Conservation (phyloP, 306 rosid species). For the Lathyrus aphaca region DNA sequence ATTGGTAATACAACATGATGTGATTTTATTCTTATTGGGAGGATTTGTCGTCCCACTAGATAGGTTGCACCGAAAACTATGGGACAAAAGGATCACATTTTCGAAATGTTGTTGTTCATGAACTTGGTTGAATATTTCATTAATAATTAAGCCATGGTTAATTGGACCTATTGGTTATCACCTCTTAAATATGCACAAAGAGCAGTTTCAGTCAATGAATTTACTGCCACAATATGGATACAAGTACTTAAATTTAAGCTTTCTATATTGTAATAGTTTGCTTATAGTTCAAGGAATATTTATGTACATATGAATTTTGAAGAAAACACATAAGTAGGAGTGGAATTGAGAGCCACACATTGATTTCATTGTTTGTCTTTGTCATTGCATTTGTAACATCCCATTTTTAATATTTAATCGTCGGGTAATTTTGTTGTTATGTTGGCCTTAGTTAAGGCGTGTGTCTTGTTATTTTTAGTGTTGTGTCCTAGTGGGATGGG, state of each 20-base stretch:
- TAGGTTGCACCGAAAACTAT: slow-evolving; percentile 32
- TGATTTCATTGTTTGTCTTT: no score
- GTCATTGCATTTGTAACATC: no score
- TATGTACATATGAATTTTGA: no score
- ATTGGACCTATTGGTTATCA: slow-evolving; percentile 82
- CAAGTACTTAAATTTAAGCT: slow-evolving; percentile 60
- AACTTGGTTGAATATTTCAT: slow-evolving; percentile 45
- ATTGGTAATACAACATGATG: slow-evolving; percentile 74
- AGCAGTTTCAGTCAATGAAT: slow-evolving; percentile 78
- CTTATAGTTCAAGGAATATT: no score
- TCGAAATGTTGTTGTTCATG: slow-evolving; percentile 7
- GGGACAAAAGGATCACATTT: not conserved
- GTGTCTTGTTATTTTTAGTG: no score
- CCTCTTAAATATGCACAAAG: slow-evolving; percentile 84
- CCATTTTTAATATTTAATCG: no score
- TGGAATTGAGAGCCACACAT: no score
- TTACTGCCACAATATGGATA: slow-evolving; percentile 77
- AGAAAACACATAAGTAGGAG: no score
- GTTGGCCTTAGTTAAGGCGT: no score
- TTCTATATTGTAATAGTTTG: no score
- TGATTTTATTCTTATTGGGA: slow-evolving; percentile 67
- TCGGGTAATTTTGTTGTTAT: no score
- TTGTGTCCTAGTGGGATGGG: no score
- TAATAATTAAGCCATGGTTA: slow-evolving; percentile 76
- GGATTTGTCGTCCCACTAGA: slow-evolving; percentile 87